Evolutionary conservation across 1,284 basidiomycete genomes (phyloP), one percentile per base, ranked within the genome.

Genomic region (Apiotrichum gracile): DNA sequence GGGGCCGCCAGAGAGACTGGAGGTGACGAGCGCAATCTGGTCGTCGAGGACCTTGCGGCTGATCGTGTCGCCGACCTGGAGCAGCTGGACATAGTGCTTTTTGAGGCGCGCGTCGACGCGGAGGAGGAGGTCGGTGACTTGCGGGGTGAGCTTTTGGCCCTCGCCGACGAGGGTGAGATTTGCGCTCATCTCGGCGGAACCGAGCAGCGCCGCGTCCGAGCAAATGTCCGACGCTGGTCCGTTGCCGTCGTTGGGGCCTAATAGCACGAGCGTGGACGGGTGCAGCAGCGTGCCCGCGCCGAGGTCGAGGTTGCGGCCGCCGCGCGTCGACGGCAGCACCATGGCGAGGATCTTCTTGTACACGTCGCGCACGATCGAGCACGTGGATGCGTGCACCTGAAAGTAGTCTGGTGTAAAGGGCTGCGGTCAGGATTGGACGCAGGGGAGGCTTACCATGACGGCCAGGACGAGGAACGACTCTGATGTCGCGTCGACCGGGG

Each of bases 361-460:
- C 5, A 78, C 61, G 47, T 78, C 75, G 17, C 74, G 69, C 45
- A 79, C 68, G 52, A 78, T 73, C 31, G 76, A 75, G 61, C 78
- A 78, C 17, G 76, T 63, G 12, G 77, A 73, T 25, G 74, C 70
- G 52, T 79, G 70, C 21, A 74, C 71, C 64, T 79, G 75, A 61
- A 78, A 66, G 73, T 76, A 68, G 75, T 79, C 78, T 22, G 77
- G 73, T 12, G 75, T 66, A 62, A 79, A 80, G 2, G 79, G 78
- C 76, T 79, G 57, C 7, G 7, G 37, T 40, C 48, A 41, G 42
- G n/a, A 37, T 47, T 51, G 25, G 22, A 16, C 5, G n/a, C 29
- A 16, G n/a, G 34, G 19, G 39, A 2, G n/a, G 35, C 49, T 4
- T 17, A 55, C 54, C 58, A 59, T 59, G 54, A 59, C 58, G 1